phyloP scores from a whole-genome alignment of 2,329 filamentous ascomycete genomes.

The Colletotrichum chlorophyti region DNA sequence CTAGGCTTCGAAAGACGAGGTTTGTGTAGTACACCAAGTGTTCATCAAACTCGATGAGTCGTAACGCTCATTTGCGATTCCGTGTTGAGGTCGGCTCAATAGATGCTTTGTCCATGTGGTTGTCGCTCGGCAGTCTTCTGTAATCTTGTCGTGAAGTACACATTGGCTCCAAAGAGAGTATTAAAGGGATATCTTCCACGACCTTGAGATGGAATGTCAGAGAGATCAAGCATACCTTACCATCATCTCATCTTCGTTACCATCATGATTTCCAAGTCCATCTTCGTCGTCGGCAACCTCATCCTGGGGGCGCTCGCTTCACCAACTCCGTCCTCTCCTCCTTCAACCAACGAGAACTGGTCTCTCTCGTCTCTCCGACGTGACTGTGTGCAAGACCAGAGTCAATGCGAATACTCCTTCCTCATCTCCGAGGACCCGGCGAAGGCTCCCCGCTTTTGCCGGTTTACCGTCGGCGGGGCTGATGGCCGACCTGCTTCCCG shows the following conservation, averaged over 20 bases:
- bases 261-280: background rate
- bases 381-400: background rate
- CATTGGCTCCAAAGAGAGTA: too few relatives aligned
- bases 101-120: too few relatives aligned
- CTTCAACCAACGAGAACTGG: conserved; percentile 4
- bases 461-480: conserved; percentile 1
- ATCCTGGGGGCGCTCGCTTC: background rate
- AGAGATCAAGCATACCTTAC: too few relatives aligned
- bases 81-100: too few relatives aligned
- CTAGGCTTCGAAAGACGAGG: background rate
- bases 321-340: background rate
- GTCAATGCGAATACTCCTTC: conserved; percentile 20
- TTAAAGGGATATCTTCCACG: too few relatives aligned
- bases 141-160: too few relatives aligned
- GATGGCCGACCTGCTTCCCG: background rate
- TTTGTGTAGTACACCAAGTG: background rate
- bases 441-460: background rate
- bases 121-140: too few relatives aligned
- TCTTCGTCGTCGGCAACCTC: background rate
- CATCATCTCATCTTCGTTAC: too few relatives aligned
- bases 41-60: background rate
- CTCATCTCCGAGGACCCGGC: background rate
- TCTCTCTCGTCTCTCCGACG: conserved; percentile 8
- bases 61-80: too few relatives aligned
- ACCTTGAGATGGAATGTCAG: too few relatives aligned